Conservation (phyloP, 345 rosid genomes). For the Theobroma cacao region DNA sequence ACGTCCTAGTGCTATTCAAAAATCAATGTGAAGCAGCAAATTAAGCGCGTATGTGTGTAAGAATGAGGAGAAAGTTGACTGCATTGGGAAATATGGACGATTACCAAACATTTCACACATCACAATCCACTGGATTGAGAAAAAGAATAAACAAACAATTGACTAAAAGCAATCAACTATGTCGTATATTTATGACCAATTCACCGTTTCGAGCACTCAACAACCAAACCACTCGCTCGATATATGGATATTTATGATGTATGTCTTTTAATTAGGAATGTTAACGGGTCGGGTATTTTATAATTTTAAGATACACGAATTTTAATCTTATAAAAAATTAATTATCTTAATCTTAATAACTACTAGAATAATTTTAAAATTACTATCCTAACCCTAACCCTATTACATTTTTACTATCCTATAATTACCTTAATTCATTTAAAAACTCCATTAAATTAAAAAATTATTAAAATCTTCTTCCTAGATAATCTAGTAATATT, state of each 20-base stretch:
- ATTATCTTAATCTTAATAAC: no score
- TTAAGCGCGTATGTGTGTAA: neutral
- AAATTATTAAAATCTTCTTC: no score
- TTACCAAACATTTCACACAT: neutral
- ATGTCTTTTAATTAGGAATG: no score
- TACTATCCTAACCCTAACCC: no score
- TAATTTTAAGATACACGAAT: no score
- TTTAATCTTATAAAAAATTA: no score
- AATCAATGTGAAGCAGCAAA: neutral
- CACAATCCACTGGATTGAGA: neutral
- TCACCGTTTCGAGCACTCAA: neutral
- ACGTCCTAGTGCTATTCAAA: neutral
- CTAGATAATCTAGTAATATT: no score
- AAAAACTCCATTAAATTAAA: no score
- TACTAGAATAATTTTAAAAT: no score
- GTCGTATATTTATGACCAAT: neutral
- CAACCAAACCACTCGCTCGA: neutral
- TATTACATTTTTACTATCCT: no score
- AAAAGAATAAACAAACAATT: neutral
- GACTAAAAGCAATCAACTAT: neutral
- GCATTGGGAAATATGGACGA: neutral
- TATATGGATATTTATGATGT: neutral
- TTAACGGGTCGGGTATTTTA: no score
- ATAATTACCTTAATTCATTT: no score
- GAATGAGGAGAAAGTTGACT: neutral